Evolutionary conservation across 139 green algal genomes (phyloP), one percentile per base, ranked within the genome.

Genomic region (Eudorina sp.): DNA sequence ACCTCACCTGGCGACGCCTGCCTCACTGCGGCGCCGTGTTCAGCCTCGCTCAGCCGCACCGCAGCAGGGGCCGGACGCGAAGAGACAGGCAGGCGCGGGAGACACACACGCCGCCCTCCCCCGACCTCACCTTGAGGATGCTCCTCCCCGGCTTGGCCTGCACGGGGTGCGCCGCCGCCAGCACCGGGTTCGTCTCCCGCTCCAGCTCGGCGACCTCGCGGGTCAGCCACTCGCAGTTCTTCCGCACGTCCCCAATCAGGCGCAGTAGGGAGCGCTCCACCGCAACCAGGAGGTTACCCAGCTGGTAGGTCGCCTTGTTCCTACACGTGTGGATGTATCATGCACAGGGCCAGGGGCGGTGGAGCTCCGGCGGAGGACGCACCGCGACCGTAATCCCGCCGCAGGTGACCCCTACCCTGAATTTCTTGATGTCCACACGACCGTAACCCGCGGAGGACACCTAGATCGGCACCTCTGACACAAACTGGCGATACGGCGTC

Each of bases 161-260:
- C 18, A 46, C 5, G 21, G 31, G 43, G 43, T 79, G 62, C 46
- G 81, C 45, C 19, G 81, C 81, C 81, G 64, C 64, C 45, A 75
- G 40, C 40, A 87, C 64, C 21, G 81, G 81, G 25, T 87, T 84
- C 48, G 87, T 87, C 77, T 91, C 81, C 31, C 66, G 43, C 77
- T 89, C 89, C 76, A 89, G 83, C n/a, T 88, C 89, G 53, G 79
- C 76, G 41, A 92, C 89, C 83, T 92, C 89, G 53, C 82, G 81
- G 29, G 58, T 66, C 75, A 92, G 76, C 72, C 72, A 82, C 34
- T 73, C 89, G 74, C 80, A 83, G 51, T 82, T 88, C 75, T 89
- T 92, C 11, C 34, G 46, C 51, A 92, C 89, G 66, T 92, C 89
- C 11, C 45, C 55, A n/a, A 89, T 81, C 31, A 91, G 88, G 8